Evolutionary conservation across 192 early-diverging fungal species (phyloP).

Genomic region (Rhizophagus prolifer): DNA sequence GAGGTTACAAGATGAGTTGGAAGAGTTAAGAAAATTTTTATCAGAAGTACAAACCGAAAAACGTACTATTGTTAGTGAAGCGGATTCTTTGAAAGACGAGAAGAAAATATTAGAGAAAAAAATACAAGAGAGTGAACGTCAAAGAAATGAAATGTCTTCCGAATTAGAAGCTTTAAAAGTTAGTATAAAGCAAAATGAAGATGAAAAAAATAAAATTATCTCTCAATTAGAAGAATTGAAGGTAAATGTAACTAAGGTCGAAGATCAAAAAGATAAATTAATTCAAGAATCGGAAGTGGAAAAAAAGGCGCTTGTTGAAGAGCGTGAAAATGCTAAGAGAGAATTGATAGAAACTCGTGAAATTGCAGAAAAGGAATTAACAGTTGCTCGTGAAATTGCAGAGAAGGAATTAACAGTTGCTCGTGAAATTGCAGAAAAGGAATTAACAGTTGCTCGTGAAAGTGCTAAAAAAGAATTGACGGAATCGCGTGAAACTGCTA

Average conservation of each 20-base stretch:
- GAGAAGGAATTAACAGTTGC: conserved; percentile 12
- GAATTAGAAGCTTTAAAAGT: conserved; percentile 7
- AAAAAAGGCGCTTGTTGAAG: conserved; percentile 27
- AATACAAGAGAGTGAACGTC: conserved; percentile 18
- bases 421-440: not conserved
- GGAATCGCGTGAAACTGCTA: not conserved
- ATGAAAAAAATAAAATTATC: conserved; percentile 6
- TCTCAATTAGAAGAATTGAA: conserved; percentile 15
- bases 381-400: not conserved
- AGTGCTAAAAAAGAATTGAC: not conserved
- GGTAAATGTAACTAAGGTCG: not conserved
- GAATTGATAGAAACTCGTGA: conserved; percentile 12
- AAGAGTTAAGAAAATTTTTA: conserved; percentile 24
- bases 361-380: conserved; percentile 1
- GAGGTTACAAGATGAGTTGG: conserved; percentile 42
- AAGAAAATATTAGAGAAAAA: conserved; percentile 21
- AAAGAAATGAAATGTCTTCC: not conserved
- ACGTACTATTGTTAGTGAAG: conserved; percentile 13
- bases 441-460: conserved; percentile 21
- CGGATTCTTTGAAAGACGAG: conserved; percentile 5
- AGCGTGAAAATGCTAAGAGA: not conserved
- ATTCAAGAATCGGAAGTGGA: conserved; percentile 27
- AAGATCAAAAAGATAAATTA: not conserved
- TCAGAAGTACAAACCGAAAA: conserved; percentile 26
- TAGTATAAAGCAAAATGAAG: not conserved